Evolutionary conservation across 2,329 filamentous ascomycete species (phyloP).

Genomic region (Apiospora phragmitis): DNA sequence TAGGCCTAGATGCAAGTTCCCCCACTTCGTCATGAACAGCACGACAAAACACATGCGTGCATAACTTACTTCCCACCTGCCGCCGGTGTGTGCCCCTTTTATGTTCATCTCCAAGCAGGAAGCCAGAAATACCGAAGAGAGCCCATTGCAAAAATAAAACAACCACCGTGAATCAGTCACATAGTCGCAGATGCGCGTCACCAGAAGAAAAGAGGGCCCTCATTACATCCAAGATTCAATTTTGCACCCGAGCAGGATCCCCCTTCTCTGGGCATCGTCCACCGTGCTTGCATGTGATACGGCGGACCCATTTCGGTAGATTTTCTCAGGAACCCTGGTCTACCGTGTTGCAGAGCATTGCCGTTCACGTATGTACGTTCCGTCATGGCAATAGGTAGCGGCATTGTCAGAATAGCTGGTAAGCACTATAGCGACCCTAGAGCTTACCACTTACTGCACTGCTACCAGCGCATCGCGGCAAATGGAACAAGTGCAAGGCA

Average conservation of each 20-base stretch:
- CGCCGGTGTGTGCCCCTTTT: background rate
- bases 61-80: background rate
- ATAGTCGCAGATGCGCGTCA: background rate
- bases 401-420: background rate
- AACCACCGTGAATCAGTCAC: slow-evolving; percentile 2
- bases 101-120: background rate
- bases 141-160: background rate
- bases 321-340: background rate
- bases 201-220: background rate
- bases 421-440: background rate
- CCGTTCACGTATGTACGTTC: background rate
- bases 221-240: background rate
- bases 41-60: background rate
- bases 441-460: background rate
- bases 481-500: slow-evolving; percentile 5
- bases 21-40: background rate
- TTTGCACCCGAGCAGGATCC: background rate
- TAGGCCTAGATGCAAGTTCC: background rate
- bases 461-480: slow-evolving; percentile 5
- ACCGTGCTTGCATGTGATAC: slow-evolving; percentile 1
- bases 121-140: background rate
- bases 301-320: slow-evolving; percentile 3
- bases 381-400: background rate
- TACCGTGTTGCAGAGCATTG: slow-evolving; percentile 3
- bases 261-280: background rate